Evolutionary conservation across 371 early-diverging fungal species (phyloP).

Genomic region (Mortierella sp.): DNA sequence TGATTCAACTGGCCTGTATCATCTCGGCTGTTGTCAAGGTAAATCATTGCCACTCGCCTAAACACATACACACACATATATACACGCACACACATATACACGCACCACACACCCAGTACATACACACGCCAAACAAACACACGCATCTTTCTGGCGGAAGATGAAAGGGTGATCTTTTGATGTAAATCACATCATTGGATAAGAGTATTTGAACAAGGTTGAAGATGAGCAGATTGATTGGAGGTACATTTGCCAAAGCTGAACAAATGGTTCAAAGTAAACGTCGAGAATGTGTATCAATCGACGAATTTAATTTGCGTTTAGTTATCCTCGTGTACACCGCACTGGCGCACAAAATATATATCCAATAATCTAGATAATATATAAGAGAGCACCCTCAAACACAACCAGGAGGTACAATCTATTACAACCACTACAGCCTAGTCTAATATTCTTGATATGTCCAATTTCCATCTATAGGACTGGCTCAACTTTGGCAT

Average conservation of each 20-base stretch:
- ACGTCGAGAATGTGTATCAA: constrained; percentile 2
- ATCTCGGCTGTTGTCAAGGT: constrained; percentile 66
- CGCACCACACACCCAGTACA: no score
- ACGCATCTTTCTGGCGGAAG: not conserved
- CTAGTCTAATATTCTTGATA: not conserved
- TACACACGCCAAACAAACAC: not conserved
- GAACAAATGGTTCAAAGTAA: not conserved
- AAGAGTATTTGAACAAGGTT: not conserved
- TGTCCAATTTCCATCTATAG: constrained; percentile 45
- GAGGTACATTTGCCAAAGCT: not conserved
- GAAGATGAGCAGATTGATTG: not conserved
- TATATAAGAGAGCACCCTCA: not conserved
- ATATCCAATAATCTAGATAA: no score
- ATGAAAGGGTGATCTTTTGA: not conserved
- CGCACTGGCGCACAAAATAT: no score
- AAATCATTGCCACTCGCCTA: constrained; percentile 1
- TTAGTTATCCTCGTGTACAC: not conserved
- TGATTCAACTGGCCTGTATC: constrained; percentile 77
- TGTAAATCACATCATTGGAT: not conserved
- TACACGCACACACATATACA: not conserved
- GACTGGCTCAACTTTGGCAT: constrained; percentile 87
- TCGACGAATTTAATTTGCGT: constrained; percentile 6
- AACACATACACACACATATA: not conserved
- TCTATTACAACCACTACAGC: no score
- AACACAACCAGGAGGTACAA: not conserved